phyloP scores from a whole-genome alignment of 208 protist species.

The Endotrypanum monterogeii region DNA sequence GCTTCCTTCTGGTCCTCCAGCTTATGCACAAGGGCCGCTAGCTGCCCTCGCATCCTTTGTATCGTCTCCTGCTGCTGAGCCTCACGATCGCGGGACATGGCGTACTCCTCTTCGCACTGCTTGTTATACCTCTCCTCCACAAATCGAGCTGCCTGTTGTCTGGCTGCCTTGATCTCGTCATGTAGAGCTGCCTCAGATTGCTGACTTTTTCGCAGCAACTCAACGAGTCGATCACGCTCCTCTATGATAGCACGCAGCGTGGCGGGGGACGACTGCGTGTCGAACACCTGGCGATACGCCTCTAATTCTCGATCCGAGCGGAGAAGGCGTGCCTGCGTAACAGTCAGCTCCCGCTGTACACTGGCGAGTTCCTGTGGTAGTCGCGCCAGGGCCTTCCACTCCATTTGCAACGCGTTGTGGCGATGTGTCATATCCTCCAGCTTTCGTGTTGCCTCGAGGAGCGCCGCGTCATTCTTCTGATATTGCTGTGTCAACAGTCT shows the following conservation, averaged over 20 bases:
- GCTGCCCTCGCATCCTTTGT: constrained; percentile 12
- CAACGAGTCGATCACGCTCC: constrained; percentile 59
- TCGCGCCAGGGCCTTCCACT: constrained; percentile 38
- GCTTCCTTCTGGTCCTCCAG: constrained; percentile 28
- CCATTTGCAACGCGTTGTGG: constrained; percentile 32
- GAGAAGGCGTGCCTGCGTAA: constrained; percentile 31
- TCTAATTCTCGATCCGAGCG: constrained; percentile 33
- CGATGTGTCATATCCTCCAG: constrained; percentile 35
- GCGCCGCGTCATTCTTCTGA: constrained; percentile 25
- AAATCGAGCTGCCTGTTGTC: constrained; percentile 20
- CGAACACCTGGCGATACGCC: constrained; percentile 36
- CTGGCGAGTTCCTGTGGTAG: constrained; percentile 54
- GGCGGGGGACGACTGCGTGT: constrained; percentile 32
- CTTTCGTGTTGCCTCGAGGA: constrained; percentile 17
- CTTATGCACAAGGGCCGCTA: constrained; percentile 7
- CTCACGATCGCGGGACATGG: constrained; percentile 42
- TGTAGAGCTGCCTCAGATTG: constrained; percentile 35
- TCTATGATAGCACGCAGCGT: constrained; percentile 37
- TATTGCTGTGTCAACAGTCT: constrained; percentile 30
- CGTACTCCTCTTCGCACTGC: constrained; percentile 15
- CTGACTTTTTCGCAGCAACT: constrained; percentile 53
- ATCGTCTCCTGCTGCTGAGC: constrained; percentile 21
- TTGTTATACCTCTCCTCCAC: constrained; percentile 21
- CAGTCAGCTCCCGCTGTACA: constrained; percentile 41
- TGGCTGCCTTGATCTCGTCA: constrained; percentile 32